Evolutionary conservation across 129 eudicot species (phyloP), one percentile per base, ranked within the genome.

Genomic region (Artemisia annua): DNA sequence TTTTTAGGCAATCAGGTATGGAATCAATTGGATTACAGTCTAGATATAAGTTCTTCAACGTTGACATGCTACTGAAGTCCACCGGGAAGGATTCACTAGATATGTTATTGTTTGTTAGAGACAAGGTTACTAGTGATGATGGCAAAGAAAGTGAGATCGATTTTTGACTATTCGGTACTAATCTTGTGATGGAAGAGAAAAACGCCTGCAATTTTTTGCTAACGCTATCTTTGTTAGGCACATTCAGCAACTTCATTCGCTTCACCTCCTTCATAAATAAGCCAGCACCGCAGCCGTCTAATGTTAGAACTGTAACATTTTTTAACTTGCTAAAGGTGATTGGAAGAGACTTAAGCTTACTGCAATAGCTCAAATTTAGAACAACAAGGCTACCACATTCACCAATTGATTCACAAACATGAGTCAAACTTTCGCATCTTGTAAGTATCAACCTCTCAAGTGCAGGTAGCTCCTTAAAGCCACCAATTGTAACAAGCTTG

Each of bases 341-440:
- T 52, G 79, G 79, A 12, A 75, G 2, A 6, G 20, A 65, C 3
- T 61, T 53, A 7, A 75, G 64, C 11, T 53, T 75, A 6, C 12
- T 65, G 66, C 79, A 75, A 19, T 53, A 60, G 20, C 49, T 50
- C 28, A 64, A 13, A 20, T 75, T 28, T 22, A 75, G 56, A 35
- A 53, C 4, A 48, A 43, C 32, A 66, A 75, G 72, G 43, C 46
- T 9, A 46, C 26, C 60, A 32, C 71, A 17, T 32, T 1, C 18
- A 13, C 74, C 63, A 43, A 69, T 77, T 28, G 81, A 77, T 48
- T 77, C 81, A 60, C 65, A 30, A 3, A 78, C 13, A 16, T 64
- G 20, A 64, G 53, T n/a, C 64, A 74, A 63, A 28, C 63, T 63
- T 74, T 11, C 8, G 18, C 79, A 74, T 0, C 44, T 32, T 28